These are phyloP conservation scores for Theileria parva DNA, from an alignment of 169 alveolate genomes.

Conservation along the genomic window DNA sequence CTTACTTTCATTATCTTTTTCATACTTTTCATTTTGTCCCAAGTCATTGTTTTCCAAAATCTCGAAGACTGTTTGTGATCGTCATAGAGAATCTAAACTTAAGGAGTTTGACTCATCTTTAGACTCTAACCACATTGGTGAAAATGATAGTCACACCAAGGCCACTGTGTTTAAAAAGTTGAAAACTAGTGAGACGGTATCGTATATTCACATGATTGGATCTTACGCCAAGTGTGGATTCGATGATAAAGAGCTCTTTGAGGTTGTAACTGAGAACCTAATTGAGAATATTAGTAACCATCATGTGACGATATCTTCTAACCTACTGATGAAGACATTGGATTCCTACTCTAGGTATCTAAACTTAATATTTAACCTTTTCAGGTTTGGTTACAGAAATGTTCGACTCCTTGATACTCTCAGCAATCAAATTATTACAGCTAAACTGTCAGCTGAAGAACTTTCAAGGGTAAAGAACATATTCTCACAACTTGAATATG, in stretches of 20 bases:
- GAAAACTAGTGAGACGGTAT: slow-evolving; percentile 40
- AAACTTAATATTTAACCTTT: background rate
- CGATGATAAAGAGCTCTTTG: slow-evolving; percentile 68
- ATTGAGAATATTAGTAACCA: slow-evolving; percentile 41
- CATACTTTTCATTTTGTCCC: slow-evolving; percentile 51
- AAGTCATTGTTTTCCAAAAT: slow-evolving; percentile 18
- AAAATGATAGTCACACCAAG: slow-evolving; percentile 25
- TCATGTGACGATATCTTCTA: slow-evolving; percentile 61
- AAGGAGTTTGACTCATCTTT: slow-evolving; percentile 19
- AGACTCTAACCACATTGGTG: slow-evolving; percentile 16
- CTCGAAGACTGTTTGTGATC: slow-evolving; percentile 44
- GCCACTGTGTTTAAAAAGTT: slow-evolving; percentile 25
- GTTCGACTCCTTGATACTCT: slow-evolving; percentile 37
- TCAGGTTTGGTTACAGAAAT: slow-evolving; percentile 53
- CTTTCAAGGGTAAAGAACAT: slow-evolving; percentile 22
- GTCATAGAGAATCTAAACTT: slow-evolving; percentile 24
- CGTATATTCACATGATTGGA: slow-evolving; percentile 76
- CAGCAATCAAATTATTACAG: slow-evolving; percentile 47
- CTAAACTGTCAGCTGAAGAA: slow-evolving; percentile 36
- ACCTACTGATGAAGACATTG: slow-evolving; percentile 57
- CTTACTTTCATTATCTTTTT: slow-evolving; percentile 63
- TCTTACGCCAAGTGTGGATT: slow-evolving; percentile 67
- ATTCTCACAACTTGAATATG: slow-evolving; percentile 47
- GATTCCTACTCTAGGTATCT: slow-evolving; percentile 69
- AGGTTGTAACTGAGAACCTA: slow-evolving; percentile 69